Conservation (phyloP, 768 basidiomycete genomes). For the Mycena epipterygia region DNA sequence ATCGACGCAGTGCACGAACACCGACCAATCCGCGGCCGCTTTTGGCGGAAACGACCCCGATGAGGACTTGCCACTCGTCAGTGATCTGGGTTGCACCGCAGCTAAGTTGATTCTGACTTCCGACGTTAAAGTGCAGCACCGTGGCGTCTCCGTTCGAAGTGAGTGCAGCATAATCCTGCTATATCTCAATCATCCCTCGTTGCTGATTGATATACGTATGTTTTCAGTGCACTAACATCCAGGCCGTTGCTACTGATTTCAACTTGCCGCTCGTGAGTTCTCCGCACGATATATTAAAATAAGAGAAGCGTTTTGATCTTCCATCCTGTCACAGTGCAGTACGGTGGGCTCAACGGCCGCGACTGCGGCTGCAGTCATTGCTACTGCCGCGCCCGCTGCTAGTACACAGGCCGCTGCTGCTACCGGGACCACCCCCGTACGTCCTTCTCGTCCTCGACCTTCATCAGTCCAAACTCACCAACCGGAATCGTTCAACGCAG, state of each 20-base stretch:
- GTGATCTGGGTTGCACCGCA: background rate
- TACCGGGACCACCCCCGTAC: conserved; percentile 1
- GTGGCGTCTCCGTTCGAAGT: background rate
- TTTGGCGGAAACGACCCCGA: background rate
- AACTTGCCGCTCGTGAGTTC: conserved; percentile 8
- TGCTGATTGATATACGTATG: background rate
- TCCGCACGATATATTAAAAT: background rate
- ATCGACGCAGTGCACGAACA: background rate
- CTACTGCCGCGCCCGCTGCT: background rate
- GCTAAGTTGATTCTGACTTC: background rate
- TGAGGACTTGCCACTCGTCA: background rate
- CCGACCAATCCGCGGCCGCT: background rate
- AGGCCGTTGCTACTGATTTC: conserved; percentile 2
- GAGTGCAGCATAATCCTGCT: background rate
- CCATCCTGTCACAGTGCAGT: background rate
- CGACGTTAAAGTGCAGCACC: background rate
- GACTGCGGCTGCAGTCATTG: background rate
- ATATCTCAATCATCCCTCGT: background rate
- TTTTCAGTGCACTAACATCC: conserved; percentile 4
- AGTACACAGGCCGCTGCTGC: conserved; percentile 2
- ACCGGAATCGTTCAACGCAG: background rate
- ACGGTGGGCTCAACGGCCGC: background rate
- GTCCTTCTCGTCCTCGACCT: conserved; percentile 1
- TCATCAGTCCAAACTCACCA: conserved; percentile 3
- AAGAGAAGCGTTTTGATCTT: background rate